Conservation (phyloP, 495 filamentous ascomycete species). For the Viridothelium virens region DNA sequence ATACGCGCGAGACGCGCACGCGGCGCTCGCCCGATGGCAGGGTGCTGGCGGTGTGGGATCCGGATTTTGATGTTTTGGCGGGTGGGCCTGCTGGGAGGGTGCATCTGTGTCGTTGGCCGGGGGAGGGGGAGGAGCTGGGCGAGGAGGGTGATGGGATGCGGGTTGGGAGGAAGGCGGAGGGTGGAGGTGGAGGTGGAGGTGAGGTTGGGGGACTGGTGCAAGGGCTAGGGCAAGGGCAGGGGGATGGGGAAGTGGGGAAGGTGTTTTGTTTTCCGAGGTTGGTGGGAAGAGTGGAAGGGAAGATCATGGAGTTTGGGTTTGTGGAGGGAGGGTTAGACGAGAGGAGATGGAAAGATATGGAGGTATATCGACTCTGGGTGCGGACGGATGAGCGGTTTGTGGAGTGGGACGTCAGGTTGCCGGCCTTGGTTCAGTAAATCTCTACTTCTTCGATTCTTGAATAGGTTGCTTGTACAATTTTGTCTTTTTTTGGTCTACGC, state of each 20-base stretch:
- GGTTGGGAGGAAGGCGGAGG: too few species aligned
- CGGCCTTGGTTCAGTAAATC: not conserved
- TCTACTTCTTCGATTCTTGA: not conserved
- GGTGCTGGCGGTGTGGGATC: not conserved
- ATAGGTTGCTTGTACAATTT: not conserved
- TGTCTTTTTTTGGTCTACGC: not conserved
- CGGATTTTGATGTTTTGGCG: not conserved
- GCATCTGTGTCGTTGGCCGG: constrained; percentile 3
- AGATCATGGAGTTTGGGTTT: not conserved
- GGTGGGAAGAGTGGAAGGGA: not conserved
- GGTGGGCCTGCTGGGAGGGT: not conserved
- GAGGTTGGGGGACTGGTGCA: too few species aligned
- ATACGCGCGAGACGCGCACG: not conserved
- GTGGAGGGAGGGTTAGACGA: not conserved
- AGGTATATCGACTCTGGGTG: not conserved
- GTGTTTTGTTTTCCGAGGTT: not conserved
- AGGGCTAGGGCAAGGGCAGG: too few species aligned
- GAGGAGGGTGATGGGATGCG: not conserved
- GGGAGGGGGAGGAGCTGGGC: not conserved
- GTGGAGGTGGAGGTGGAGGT: too few species aligned
- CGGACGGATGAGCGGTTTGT: constrained; percentile 1
- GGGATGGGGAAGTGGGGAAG: not conserved
- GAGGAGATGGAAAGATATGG: not conserved
- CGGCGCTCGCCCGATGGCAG: not conserved
- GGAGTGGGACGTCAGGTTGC: not conserved